phyloP scores from a whole-genome alignment of 352 stramenopile species.

The Phytophthora syringae region DNA sequence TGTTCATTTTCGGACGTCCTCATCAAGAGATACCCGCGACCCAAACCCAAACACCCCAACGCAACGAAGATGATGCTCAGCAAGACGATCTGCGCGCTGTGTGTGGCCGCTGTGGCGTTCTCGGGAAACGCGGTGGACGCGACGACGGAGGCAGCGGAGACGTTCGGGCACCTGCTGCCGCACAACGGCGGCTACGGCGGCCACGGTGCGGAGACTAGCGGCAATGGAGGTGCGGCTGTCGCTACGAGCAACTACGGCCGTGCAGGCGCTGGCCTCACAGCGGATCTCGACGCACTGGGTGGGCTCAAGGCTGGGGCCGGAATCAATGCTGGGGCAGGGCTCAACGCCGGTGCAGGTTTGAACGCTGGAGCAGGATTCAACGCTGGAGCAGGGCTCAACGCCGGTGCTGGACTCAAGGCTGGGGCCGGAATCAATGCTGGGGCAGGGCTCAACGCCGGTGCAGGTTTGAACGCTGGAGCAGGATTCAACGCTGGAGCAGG shows the following conservation, averaged over 20 bases:
- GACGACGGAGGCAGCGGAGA: conserved; percentile 13
- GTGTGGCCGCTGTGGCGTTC: conserved; percentile 11
- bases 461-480: background rate
- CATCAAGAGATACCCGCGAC: no score
- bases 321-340: no score
- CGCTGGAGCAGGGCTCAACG: background rate
- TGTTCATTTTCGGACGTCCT: no score
- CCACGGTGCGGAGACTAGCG: no score
- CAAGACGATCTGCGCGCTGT: conserved; percentile 22
- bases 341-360: no score
- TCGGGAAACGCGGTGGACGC: conserved; percentile 6
- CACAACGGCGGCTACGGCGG: conserved; percentile 9
- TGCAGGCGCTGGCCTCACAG: conserved; percentile 1
- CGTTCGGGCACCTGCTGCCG: conserved; percentile 8
- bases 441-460: background rate
- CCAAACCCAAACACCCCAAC: no score
- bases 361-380: background rate
- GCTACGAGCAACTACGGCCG: conserved; percentile 1
- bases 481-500: background rate
- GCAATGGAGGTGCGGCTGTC: no score
- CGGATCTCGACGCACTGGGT: no score
- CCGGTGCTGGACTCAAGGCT: background rate
- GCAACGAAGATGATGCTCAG: no score
- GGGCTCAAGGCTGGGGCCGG: no score
- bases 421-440: no score